Evolutionary conservation across 108 stramenopile species (phyloP).

Genomic region (Schizochytrium sp.): DNA sequence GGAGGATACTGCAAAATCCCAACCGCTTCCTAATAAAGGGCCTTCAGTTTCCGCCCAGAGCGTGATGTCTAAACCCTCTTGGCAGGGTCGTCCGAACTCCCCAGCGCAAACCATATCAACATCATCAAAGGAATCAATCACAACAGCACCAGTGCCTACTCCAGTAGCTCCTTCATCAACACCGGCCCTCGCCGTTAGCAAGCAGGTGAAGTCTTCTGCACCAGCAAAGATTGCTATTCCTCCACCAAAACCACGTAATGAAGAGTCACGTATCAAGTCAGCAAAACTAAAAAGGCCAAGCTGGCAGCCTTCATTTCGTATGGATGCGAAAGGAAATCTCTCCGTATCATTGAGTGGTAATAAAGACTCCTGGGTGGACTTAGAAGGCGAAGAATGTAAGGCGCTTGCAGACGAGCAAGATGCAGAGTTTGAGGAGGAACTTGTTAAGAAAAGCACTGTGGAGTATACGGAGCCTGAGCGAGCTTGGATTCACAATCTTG

Average conservation of each 20-base stretch:
- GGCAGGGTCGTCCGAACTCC: too few relatives aligned
- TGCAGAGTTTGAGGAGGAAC: neutral
- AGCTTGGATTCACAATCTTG: neutral
- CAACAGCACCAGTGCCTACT: too few relatives aligned
- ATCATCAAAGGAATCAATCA: too few relatives aligned
- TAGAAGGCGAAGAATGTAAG: slow-evolving; percentile 22
- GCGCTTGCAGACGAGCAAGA: slow-evolving; percentile 29
- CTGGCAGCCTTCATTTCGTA: slow-evolving; percentile 6
- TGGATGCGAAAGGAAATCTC: neutral
- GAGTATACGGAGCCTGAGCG: neutral
- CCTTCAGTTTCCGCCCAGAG: neutral
- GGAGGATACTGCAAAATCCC: neutral
- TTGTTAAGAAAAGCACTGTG: neutral
- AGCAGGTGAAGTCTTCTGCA: too few relatives aligned
- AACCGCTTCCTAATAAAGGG: neutral
- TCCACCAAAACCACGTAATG: too few relatives aligned
- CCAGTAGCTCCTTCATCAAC: too few relatives aligned
- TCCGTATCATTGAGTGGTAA: neutral
- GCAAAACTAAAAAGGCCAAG: neutral
- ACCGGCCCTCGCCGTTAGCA: too few relatives aligned
- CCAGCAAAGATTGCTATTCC: too few relatives aligned
- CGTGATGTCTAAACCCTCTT: too few relatives aligned
- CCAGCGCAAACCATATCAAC: too few relatives aligned
- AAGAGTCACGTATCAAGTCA: too few relatives aligned
- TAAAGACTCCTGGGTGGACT: neutral